These are phyloP conservation scores for Pseudotsuga menziesii DNA, from an alignment of 75 land plant genomes.

Conservation along the genomic window DNA sequence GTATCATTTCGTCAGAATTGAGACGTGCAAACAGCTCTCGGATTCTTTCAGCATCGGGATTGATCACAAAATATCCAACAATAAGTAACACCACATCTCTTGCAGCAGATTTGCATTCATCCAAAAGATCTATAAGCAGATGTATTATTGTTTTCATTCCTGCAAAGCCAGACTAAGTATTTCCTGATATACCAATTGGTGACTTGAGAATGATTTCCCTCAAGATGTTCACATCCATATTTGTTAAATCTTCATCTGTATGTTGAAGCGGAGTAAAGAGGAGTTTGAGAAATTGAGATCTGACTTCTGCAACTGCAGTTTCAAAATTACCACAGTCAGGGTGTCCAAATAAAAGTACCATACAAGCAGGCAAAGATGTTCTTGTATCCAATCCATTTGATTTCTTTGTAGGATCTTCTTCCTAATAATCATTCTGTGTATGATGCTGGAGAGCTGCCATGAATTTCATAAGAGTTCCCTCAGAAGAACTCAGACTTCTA, in stretches of 20 bases:
- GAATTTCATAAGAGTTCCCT: too few species aligned
- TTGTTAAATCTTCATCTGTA: too few species aligned
- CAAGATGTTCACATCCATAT: conserved; percentile 25
- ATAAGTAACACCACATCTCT: conserved; percentile 58
- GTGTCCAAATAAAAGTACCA: conserved; percentile 65
- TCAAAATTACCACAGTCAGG: conserved; percentile 45
- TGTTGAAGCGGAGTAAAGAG: conserved; percentile 21
- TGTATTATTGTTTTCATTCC: conserved; percentile 49
- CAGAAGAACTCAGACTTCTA: too few species aligned
- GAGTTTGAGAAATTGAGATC: conserved; percentile 36
- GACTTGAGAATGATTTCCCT: conserved; percentile 49
- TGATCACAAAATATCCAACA: conserved; percentile 66
- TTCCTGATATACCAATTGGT: conserved; percentile 2
- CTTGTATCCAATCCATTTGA: conserved; percentile 40
- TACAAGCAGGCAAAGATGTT: conserved; percentile 62
- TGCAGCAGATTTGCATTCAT: conserved; percentile 58
- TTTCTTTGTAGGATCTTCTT: too few species aligned
- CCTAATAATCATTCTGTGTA: too few species aligned
- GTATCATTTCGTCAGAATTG: conserved; percentile 39
- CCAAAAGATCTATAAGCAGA: conserved; percentile 55
- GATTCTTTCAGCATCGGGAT: conserved; percentile 39
- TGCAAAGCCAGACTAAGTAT: conserved; percentile 12
- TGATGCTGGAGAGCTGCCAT: too few species aligned
- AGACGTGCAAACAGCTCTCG: conserved; percentile 49
- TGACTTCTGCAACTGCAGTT: conserved; percentile 39